Percentiles rank a stretch among this genome's conserved stretches.
Conservation (phyloP, 148 eudicot genomes). For the Polygonum maritimum region DNA sequence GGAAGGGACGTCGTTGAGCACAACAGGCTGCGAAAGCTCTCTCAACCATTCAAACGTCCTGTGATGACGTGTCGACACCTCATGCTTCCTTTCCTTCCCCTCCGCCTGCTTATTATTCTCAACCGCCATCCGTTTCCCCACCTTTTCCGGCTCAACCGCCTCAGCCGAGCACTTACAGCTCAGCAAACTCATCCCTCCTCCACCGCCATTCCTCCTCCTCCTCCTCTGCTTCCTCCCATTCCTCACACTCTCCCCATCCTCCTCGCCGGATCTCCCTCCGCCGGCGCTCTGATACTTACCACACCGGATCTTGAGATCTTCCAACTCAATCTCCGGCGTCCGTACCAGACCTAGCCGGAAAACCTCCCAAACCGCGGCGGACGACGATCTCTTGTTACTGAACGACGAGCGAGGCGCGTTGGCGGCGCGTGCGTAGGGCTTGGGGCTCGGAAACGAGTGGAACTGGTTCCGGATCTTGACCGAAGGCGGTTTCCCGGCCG, state of each 20-base stretch:
- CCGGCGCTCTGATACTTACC: neutral
- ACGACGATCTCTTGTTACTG: conserved; percentile 35
- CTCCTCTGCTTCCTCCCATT: neutral
- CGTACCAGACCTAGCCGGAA: conserved; percentile 50
- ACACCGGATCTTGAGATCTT: conserved; percentile 33
- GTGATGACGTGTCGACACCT: neutral
- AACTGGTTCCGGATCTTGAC: conserved; percentile 37
- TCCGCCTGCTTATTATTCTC: neutral
- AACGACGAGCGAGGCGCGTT: conserved; percentile 13
- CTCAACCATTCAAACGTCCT: neutral
- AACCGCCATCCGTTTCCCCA: conserved; percentile 1
- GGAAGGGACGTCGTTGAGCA: neutral
- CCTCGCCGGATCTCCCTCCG: neutral
- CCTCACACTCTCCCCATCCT: neutral
- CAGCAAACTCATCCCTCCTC: neutral
- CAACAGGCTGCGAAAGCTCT: neutral
- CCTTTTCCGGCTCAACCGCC: conserved; percentile 7
- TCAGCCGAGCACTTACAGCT: conserved; percentile 1
- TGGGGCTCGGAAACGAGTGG: conserved; percentile 80
- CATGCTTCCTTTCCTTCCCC: neutral
- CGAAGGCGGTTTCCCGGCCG: neutral
- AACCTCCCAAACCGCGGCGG: conserved; percentile 49
- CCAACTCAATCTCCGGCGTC: conserved; percentile 56
- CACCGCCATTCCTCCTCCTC: neutral
- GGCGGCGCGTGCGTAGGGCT: conserved; percentile 36